phyloP scores from a whole-genome alignment of 2,329 filamentous ascomycete species.

The Teratosphaeria destructans region DNA sequence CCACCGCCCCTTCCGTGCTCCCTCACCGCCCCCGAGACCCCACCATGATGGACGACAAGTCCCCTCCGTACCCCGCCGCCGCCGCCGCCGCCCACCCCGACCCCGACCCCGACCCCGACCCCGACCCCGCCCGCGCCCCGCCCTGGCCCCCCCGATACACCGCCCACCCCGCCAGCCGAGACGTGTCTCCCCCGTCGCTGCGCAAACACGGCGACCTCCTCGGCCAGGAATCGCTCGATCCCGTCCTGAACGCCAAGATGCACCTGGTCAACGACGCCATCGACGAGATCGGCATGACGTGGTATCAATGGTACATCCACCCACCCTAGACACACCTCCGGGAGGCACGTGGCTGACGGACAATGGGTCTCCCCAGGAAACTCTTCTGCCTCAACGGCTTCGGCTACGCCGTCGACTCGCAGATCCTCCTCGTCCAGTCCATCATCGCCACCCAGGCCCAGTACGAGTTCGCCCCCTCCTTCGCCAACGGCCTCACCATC shows the following conservation, averaged over 20 bases:
- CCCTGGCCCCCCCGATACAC: not conserved
- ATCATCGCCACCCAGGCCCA: constrained; percentile 50
- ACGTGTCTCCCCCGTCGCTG: constrained; percentile 1
- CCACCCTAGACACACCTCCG: not conserved
- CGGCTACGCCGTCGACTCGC: constrained; percentile 49
- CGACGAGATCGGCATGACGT: constrained; percentile 44
- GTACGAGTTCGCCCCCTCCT: constrained; percentile 48
- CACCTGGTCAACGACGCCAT: constrained; percentile 57
- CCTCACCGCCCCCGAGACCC: not conserved
- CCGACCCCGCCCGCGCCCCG: not conserved
- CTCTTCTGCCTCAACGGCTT: constrained; percentile 53
- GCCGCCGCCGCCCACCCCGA: not conserved
- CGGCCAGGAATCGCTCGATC: constrained; percentile 47
- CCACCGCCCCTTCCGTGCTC: too few relatives aligned
- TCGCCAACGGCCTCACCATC: constrained; percentile 46
- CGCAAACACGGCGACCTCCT: constrained; percentile 43
- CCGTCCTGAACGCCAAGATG: constrained; percentile 40
- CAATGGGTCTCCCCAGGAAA: constrained; percentile 23
- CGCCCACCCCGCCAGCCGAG: not conserved
- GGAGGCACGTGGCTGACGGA: not conserved
- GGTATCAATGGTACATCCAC: constrained; percentile 35
- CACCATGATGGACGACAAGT: not conserved
- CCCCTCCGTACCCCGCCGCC: not conserved
- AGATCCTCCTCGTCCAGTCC: constrained; percentile 51
- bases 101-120: too few relatives aligned